Percentiles rank a stretch among this genome's conserved stretches.
These are phyloP conservation scores for Sarcodon sp. DNA, from an alignment of 768 basidiomycete genomes.

Conservation along the genomic window DNA sequence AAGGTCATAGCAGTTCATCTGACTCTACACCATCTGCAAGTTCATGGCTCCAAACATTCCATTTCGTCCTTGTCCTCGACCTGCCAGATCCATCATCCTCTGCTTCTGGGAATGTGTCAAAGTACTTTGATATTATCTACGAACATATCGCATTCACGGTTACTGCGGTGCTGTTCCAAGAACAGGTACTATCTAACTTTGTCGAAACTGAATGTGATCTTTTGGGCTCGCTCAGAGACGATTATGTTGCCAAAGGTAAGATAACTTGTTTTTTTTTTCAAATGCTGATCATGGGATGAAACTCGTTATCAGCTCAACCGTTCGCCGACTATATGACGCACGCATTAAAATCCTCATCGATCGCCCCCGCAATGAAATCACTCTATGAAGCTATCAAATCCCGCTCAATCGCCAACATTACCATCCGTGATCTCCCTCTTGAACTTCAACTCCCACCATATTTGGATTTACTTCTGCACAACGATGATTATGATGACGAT, in stretches of 20 bases:
- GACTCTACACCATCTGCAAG: conserved; percentile 8
- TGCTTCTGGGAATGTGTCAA: conserved; percentile 60
- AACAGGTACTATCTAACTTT: conserved; percentile 80
- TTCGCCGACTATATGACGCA: conserved; percentile 42
- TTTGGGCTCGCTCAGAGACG: conserved; percentile 60
- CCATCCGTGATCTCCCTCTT: conserved; percentile 66
- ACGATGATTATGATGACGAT: conserved; percentile 38
- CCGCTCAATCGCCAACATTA: conserved; percentile 65
- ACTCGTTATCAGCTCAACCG: conserved; percentile 32
- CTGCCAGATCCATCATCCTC: conserved; percentile 84
- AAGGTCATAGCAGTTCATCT: neutral
- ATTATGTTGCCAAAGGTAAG: conserved; percentile 50
- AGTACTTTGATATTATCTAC: conserved; percentile 81
- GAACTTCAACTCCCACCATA: conserved; percentile 82
- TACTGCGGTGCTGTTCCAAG: conserved; percentile 78
- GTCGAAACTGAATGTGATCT: conserved; percentile 72
- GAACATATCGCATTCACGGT: conserved; percentile 81
- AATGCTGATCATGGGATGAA: neutral
- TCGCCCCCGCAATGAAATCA: conserved; percentile 68
- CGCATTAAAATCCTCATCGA: conserved; percentile 52
- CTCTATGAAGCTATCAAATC: conserved; percentile 72
- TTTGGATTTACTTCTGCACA: conserved; percentile 59
- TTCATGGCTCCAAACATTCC: conserved; percentile 64
- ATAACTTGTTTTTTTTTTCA: conserved; percentile 1
- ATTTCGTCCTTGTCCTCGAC: conserved; percentile 80